These are phyloP conservation scores for Fonsecaea monophora DNA, from an alignment of 2,329 filamentous ascomycete genomes.

Conservation along the genomic window DNA sequence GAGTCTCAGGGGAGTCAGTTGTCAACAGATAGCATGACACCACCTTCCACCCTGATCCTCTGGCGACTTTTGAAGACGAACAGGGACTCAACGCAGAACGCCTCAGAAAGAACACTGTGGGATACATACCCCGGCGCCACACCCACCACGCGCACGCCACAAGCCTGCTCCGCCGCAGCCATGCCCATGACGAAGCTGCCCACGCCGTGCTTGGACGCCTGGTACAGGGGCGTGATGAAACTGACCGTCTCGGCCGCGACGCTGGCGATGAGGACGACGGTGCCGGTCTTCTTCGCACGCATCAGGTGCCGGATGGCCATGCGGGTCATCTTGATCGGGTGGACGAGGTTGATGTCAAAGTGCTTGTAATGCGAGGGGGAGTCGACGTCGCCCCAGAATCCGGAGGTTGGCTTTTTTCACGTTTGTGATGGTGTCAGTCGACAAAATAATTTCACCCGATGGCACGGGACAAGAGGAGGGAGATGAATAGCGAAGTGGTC, in stretches of 20 bases:
- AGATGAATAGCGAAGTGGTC: not conserved
- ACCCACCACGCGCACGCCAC: constrained; percentile 64
- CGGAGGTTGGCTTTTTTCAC: not conserved
- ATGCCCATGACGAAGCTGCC: constrained; percentile 58
- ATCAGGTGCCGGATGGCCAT: constrained; percentile 49
- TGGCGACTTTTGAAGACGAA: too few relatives aligned
- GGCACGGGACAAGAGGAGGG: not conserved
- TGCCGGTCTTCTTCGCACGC: not conserved
- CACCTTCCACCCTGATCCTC: too few relatives aligned
- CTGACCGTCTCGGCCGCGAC: constrained; percentile 52
- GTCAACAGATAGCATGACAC: too few relatives aligned
- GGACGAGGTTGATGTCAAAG: constrained; percentile 59
- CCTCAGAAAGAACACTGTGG: constrained; percentile 56
- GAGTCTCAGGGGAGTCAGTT: too few relatives aligned
- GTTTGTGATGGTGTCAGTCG: not conserved
- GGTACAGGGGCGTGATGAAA: constrained; percentile 54
- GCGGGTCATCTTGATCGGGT: constrained; percentile 59
- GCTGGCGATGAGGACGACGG: constrained; percentile 55
- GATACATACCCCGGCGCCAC: constrained; percentile 60
- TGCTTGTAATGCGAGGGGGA: constrained; percentile 48
- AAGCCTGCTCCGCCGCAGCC: constrained; percentile 55
- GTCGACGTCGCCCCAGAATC: constrained; percentile 44
- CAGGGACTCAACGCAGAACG: too few relatives aligned
- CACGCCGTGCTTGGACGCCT: constrained; percentile 57
- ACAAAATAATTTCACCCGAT: too few relatives aligned